These are phyloP conservation scores for Plantago ovata DNA, from an alignment of 257 asterid species.

Conservation along the genomic window DNA sequence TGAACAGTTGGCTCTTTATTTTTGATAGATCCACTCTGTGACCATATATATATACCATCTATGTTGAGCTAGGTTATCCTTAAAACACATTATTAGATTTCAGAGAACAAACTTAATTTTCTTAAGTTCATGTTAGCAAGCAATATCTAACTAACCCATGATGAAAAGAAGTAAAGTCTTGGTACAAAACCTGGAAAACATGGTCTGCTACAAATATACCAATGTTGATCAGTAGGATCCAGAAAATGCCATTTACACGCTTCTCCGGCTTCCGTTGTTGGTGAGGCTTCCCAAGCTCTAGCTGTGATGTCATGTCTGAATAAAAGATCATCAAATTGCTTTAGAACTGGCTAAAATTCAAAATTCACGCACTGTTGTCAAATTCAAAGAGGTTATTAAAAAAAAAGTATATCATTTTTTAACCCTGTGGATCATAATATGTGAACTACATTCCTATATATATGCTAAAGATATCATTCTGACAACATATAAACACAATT, in stretches of 20 bases:
- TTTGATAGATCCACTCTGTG: too few species aligned
- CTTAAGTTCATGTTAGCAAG: too few species aligned
- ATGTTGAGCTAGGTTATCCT: too few species aligned
- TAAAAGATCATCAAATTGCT: slow-evolving; percentile 41
- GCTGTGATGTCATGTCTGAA: slow-evolving; percentile 77
- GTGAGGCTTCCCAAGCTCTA: slow-evolving; percentile 69
- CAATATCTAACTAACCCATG: too few species aligned
- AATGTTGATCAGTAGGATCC: slow-evolving; percentile 82
- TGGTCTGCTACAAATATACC: slow-evolving; percentile 83
- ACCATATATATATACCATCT: too few species aligned
- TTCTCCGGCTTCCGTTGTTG: slow-evolving; percentile 56
- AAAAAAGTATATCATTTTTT: too few species aligned
- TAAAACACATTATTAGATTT: too few species aligned
- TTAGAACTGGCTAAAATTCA: slow-evolving; percentile 13
- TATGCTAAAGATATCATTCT: background rate
- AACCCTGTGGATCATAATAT: background rate
- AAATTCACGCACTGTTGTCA: slow-evolving; percentile 5
- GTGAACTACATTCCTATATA: background rate
- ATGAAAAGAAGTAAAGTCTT: background rate
- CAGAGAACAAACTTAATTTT: too few species aligned
- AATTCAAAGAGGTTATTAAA: slow-evolving; percentile 1
- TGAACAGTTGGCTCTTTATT: too few species aligned
- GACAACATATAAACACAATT: background rate
- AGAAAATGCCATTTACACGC: slow-evolving; percentile 80
- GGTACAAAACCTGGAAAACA: slow-evolving; percentile 63